Percentiles rank a stretch among this genome's conserved stretches.
Conservation (phyloP, 2,329 filamentous ascomycete species). For the Ascochyta fabae region DNA sequence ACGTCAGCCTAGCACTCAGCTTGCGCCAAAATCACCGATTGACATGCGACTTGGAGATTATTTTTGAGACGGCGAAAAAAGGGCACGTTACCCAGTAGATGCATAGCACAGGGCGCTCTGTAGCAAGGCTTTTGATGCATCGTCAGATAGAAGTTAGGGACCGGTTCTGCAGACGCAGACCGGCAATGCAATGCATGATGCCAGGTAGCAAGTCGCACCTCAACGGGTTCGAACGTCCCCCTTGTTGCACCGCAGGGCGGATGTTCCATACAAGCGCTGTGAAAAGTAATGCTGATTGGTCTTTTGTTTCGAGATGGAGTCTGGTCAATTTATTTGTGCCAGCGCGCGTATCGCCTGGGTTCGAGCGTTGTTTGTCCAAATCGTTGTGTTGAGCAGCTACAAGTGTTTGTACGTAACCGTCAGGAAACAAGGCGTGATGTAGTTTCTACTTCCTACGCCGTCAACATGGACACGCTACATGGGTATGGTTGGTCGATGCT, state of each 20-base stretch:
- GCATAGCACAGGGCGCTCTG: background rate
- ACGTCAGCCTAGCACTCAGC: conserved; percentile 12
- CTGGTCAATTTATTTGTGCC: conserved; percentile 6
- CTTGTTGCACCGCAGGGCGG: conserved; percentile 12
- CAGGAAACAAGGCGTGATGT: no score
- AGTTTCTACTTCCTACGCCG: no score
- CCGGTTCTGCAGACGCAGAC: conserved; percentile 1
- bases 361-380: background rate
- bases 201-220: conserved; percentile 7
- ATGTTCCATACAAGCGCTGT: conserved; percentile 3
- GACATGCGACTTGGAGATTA: background rate
- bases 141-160: background rate
- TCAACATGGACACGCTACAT: background rate
- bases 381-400: background rate
- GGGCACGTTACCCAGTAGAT: background rate
- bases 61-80: background rate
- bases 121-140: background rate
- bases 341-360: background rate
- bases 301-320: conserved; percentile 1
- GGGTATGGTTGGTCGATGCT: background rate
- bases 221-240: conserved; percentile 10
- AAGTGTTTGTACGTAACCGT: background rate
- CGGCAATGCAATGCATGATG: conserved; percentile 9
- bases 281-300: background rate
- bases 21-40: conserved; percentile 2